Evolutionary conservation across 2,329 filamentous ascomycete genomes (phyloP).

Genomic region (Pyrenochaeta sp.): DNA sequence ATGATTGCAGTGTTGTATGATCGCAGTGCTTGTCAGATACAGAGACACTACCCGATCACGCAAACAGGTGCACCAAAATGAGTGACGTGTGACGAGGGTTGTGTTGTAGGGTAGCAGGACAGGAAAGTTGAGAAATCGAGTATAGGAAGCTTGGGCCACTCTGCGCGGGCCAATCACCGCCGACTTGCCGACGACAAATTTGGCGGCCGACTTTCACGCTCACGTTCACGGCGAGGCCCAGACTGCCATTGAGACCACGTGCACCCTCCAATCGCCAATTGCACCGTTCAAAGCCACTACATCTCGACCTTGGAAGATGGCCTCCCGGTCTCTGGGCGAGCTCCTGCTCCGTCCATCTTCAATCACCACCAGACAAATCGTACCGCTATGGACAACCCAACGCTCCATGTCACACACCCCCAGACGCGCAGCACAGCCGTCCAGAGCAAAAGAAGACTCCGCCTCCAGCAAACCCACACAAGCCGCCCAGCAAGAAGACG

Average conservation of each 20-base stretch:
- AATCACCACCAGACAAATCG: conserved; percentile 17
- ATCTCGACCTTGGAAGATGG: conserved; percentile 31
- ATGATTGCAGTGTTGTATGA: no score
- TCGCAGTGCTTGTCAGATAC: no score
- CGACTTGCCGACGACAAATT: conserved; percentile 28
- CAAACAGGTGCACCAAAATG: not conserved
- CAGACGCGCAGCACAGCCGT: conserved; percentile 16
- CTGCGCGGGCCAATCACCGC: no score
- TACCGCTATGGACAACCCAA: conserved; percentile 23
- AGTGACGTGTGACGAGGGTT: not conserved
- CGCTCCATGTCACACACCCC: conserved; percentile 16
- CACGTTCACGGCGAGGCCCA: not conserved
- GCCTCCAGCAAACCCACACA: no score
- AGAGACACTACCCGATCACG: no score
- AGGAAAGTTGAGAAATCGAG: conserved; percentile 17
- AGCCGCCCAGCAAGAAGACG: conserved; percentile 10
- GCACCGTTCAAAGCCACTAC: no score
- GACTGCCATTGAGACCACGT: not conserved
- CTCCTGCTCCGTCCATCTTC: conserved; percentile 40
- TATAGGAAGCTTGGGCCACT: conserved; percentile 22
- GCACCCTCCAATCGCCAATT: conserved; percentile 2
- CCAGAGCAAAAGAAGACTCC: conserved; percentile 9
- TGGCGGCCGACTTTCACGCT: conserved; percentile 17
- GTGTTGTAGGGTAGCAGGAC: conserved; percentile 13
- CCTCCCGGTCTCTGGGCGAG: conserved; percentile 41